Evolutionary conservation across 352 stramenopile species (phyloP).

Genomic region (Globisporangium spinosum): DNA sequence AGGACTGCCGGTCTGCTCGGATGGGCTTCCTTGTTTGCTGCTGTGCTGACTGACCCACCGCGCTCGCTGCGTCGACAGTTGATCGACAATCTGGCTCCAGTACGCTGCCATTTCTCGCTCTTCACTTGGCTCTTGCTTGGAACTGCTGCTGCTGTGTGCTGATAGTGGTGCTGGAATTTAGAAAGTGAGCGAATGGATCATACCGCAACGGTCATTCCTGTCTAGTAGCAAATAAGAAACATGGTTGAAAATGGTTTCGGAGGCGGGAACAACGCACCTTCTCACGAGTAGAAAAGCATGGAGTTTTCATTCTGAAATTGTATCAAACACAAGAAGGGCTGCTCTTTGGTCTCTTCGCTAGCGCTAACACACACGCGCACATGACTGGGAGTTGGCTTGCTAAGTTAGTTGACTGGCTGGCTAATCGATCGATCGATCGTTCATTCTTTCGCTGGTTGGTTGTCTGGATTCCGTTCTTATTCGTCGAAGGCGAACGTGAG

Average conservation of each 20-base stretch:
- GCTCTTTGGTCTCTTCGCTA: background rate
- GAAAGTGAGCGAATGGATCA: background rate
- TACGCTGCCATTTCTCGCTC: slow-evolving; percentile 9
- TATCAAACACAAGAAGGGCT: background rate
- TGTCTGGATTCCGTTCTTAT: background rate
- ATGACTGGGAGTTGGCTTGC: background rate
- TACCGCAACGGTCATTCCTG: background rate
- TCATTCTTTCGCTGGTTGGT: background rate
- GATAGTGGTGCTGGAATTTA: background rate
- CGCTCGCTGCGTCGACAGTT: slow-evolving; percentile 8
- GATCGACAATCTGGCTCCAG: slow-evolving; percentile 9
- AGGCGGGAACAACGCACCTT: background rate
- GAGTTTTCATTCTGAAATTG: no score
- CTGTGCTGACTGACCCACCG: slow-evolving; percentile 6
- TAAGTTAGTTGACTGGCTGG: background rate
- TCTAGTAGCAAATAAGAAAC: slow-evolving; percentile 4
- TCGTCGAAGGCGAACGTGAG: slow-evolving; percentile 21
- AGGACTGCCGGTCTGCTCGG: no score
- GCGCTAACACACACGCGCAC: background rate
- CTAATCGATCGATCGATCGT: background rate
- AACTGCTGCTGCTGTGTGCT: background rate
- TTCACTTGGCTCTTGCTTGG: background rate
- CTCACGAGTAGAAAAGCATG: background rate
- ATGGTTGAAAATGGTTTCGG: background rate
- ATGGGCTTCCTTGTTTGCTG: background rate